These are phyloP conservation scores for Antarctomyces pellizariae DNA, from an alignment of 495 filamentous ascomycete species.

Conservation along the genomic window DNA sequence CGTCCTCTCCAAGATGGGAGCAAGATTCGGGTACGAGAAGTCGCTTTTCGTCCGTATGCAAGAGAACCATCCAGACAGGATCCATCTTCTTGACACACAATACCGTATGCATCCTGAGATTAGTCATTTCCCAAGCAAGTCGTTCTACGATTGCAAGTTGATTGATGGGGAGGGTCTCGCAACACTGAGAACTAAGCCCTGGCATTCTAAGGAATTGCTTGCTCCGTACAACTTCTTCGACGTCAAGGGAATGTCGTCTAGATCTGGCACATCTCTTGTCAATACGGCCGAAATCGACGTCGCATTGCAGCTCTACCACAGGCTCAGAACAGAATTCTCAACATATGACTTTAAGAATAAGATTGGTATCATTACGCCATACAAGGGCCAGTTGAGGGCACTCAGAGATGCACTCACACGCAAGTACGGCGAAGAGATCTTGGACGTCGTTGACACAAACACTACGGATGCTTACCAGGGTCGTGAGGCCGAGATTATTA, in stretches of 20 bases:
- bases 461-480: constrained; percentile 97
- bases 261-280: constrained; percentile 68
- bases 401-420: constrained; percentile 47
- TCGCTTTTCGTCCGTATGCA: constrained; percentile 98
- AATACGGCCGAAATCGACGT: constrained; percentile 71
- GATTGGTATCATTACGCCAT: constrained; percentile 91
- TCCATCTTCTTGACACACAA: constrained; percentile 89
- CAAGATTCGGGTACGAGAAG: constrained; percentile 86
- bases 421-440: constrained; percentile 49
- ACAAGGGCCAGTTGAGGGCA: constrained; percentile 75
- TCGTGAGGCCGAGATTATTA: constrained; percentile 89
- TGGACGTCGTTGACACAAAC: constrained; percentile 76
- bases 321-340: constrained; percentile 47
- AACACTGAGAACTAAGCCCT: constrained; percentile 44
- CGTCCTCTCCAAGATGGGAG: constrained; percentile 79
- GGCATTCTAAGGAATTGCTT: constrained; percentile 63
- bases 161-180: constrained; percentile 70
- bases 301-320: constrained; percentile 61
- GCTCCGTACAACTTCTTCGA: constrained; percentile 97
- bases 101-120: constrained; percentile 99
- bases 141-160: constrained; percentile 78
- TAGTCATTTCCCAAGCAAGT: constrained; percentile 62
- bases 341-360: constrained; percentile 51
- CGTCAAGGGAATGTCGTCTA: constrained; percentile 67
- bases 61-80: constrained; percentile 60